Evolutionary conservation across 2,329 filamentous ascomycete species (phyloP), one percentile per base, ranked within the genome.

Genomic region (Pestalotiopsis sp.): DNA sequence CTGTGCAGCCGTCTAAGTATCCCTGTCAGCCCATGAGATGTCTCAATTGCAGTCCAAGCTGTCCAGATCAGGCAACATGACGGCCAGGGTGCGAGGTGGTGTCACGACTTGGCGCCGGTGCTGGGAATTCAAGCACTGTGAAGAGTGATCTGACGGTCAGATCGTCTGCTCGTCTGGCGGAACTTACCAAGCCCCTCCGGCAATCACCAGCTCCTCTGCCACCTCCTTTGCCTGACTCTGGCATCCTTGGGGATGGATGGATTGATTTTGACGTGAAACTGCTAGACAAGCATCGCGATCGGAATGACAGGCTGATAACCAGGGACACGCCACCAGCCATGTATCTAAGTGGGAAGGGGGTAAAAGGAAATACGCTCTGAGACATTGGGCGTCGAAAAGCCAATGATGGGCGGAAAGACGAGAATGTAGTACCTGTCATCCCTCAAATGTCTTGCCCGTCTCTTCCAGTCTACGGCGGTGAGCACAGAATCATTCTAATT

Each of bases 341-440:
- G 17, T 20, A n/a, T 52, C 45, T 52, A 20, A 52, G 45, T 9
- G 5, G 6, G 14, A 59, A 31, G 56, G 12, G 23, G 25, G 57
- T 7, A 13, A 23, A 59, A 59, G 57, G 25, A 59, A 59, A 59
- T 59, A 59, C 23, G 45, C 57, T 59, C 57, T 27, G 27, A 36
- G 27, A 27, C 23, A 59, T 27, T 59, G 11, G 57, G 27, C 12
- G 57, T 25, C 14, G 23, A 27, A 27, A 9, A 36, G 17, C 57
- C 23, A 59, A 36, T 59, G 57, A 27, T 9, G 12, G 14, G 57
- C 23, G 23, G 57, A 11, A 23, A 27, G 38, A 63, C 38, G 60
- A 38, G 23, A 6, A 23, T 63, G 60, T 63, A 41, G 60, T 31
- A 63, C 60, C 31, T 63, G 60, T 63, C 60, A 63, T 63, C 60